These are phyloP conservation scores for Musa balbisiana DNA, from an alignment of 202 grass and related monocot genomes.

Conservation along the genomic window DNA sequence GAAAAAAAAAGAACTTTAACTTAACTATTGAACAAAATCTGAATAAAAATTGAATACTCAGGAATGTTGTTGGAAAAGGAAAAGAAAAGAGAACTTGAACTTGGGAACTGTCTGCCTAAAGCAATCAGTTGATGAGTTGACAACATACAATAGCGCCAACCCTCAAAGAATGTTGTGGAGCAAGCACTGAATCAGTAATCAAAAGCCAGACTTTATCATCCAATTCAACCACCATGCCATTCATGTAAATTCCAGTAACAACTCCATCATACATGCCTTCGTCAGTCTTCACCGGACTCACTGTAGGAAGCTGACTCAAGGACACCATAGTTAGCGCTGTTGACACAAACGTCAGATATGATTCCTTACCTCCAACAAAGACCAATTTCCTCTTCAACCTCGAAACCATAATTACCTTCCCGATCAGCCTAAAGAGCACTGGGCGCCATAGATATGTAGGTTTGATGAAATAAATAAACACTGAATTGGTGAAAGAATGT, in stretches of 20 bases:
- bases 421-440: slow-evolving; percentile 42
- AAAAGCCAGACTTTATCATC: slow-evolving; percentile 53
- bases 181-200: slow-evolving; percentile 48
- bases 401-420: slow-evolving; percentile 34
- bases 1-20: slow-evolving; percentile 5
- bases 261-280: slow-evolving; percentile 42
- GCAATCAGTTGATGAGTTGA: slow-evolving; percentile 3
- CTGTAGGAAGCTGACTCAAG: slow-evolving; percentile 24
- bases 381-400: slow-evolving; percentile 64
- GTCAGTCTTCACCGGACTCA: neutral
- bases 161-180: slow-evolving; percentile 61
- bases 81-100: slow-evolving; percentile 11
- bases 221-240: slow-evolving; percentile 63
- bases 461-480: slow-evolving; percentile 65
- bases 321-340: slow-evolving; percentile 40
- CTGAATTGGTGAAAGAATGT: slow-evolving; percentile 52
- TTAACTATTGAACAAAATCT: neutral
- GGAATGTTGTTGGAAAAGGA: neutral
- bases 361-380: slow-evolving; percentile 44
- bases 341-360: slow-evolving; percentile 48
- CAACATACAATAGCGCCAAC: slow-evolving; percentile 75
- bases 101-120: neutral
- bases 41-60: neutral
- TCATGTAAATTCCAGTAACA: slow-evolving; percentile 60
- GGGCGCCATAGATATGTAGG: slow-evolving; percentile 43